These are phyloP conservation scores for Vitis vinifera DNA, from an alignment of 164 flowering plant species.

Conservation along the genomic window ASM3070453v1 NC_081809.1:3178001-3178500, in stretches of 20 bases:
- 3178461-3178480: too few species aligned
- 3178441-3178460: not conserved
- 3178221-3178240: too few species aligned
- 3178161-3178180: not conserved
- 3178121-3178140: slow-evolving; percentile 92
- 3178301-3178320: not conserved
- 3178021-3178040: slow-evolving; percentile 91
- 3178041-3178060: slow-evolving; percentile 83
- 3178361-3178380: not conserved
- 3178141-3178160: slow-evolving; percentile 60
- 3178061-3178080: slow-evolving; percentile 79
- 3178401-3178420: not conserved
- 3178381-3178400: too few species aligned
- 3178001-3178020: slow-evolving; percentile 94
- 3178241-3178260: too few species aligned
- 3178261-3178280: not conserved
- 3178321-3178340: too few species aligned
- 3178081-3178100: slow-evolving; percentile 96
- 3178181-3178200: not conserved
- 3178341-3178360: not conserved
- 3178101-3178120: slow-evolving; percentile 99
- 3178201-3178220: not conserved
- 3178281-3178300: not conserved
- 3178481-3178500: not conserved
- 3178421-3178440: not conserved